Evolutionary conservation across 192 early-diverging fungal species (phyloP), one percentile per base, ranked within the genome.

Genomic region (Linnemannia schmuckeri): DNA sequence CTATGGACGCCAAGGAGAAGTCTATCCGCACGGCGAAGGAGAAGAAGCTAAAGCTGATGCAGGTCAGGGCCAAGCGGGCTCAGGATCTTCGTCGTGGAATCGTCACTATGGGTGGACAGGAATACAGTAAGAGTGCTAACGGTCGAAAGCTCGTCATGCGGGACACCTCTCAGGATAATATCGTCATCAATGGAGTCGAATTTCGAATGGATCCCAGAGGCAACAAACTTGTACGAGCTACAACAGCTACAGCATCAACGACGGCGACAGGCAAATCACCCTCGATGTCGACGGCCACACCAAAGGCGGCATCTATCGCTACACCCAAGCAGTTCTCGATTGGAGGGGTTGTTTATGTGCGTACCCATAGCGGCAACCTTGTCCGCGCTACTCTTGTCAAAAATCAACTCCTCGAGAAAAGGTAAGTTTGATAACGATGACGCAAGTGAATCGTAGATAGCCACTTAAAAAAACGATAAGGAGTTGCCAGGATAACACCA

Each of bases 361-460:
- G 88, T 1, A 89, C 88, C 4, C 85, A 40, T 22, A 85, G 74
- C 35, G 88, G 88, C 55, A 89, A 89, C 73, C 78, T 89, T 52
- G 80, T 89, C 15, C 75, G 88, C 41, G 88, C 88, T 24, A 82
- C 71, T 17, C 75, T 89, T 3, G 83, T 79, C 22, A 76, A 89
- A 54, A 76, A 70, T 8, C 76, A 85, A 24, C 57, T 85, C 6
- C 79, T 83, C 17, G 40, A 71, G 13, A 85, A 85, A 82, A 73
- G 77, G 77, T 80, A 85, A 75, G 70, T 35, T 15, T 30, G 9
- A 13, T 9, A 30, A 44, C 33, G 42, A 55, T 42, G 30, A 20
- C 8, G 1, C 37, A n/a, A 35, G 6, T 24, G 9, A 33, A 4
- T 66, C 7, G 38, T 49, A 10, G 22, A 15, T 13, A 41, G 33